Evolutionary conservation across 495 filamentous ascomycete species (phyloP).

Genomic region (Rhizodiscina lignyota): DNA sequence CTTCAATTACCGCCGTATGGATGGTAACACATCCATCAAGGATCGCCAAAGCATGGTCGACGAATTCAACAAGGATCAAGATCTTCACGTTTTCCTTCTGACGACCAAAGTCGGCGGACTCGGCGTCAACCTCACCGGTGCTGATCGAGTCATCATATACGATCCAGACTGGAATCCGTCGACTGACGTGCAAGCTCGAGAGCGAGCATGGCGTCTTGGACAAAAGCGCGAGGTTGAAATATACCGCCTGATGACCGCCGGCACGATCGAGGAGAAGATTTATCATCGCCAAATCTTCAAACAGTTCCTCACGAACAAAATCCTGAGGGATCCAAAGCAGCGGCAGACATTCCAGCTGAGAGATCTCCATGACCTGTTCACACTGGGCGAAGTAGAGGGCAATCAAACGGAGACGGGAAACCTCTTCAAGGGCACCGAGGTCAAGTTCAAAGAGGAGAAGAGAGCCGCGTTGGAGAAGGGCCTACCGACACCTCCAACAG

Average conservation of each 20-base stretch:
- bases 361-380: constrained; percentile 84
- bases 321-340: constrained; percentile 81
- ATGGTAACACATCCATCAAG: constrained; percentile 73
- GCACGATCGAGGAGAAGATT: constrained; percentile 97
- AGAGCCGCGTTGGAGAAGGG: constrained; percentile 2
- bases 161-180: constrained; percentile 98
- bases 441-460: constrained; percentile 17
- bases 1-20: constrained; percentile 78
- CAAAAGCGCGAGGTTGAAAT: constrained; percentile 90
- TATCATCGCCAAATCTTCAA: constrained; percentile 98
- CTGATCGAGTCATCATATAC: constrained; percentile 90
- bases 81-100: constrained; percentile 75
- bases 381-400: constrained; percentile 50
- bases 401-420: constrained; percentile 65
- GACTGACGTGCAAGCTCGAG: constrained; percentile 85
- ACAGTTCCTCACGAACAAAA: constrained; percentile 88
- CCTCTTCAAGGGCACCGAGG: constrained; percentile 70
- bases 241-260: constrained; percentile 89
- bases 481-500: constrained; percentile 13
- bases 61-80: constrained; percentile 68
- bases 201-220: constrained; percentile 87
- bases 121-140: constrained; percentile 85
- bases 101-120: constrained; percentile 92
- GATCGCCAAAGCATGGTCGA: constrained; percentile 72
- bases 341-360: constrained; percentile 68